Base-by-base conservation (phyloP, 2,329 filamentous ascomycete genomes). In the Botryotinia calthae region DNA sequence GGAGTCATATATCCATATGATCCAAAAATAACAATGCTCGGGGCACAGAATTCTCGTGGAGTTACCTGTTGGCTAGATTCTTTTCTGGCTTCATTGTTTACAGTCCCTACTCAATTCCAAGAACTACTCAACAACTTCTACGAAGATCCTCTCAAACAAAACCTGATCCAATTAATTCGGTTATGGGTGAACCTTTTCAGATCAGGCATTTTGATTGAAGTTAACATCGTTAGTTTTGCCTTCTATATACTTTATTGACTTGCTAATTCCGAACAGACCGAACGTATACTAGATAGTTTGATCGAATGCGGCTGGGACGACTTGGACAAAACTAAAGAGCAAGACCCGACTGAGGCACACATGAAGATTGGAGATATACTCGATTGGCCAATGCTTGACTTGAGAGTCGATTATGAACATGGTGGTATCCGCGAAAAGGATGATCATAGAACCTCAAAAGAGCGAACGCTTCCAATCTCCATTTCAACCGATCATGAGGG, bases 51-150 rank as follows among this genome's bases (percentile, higher is more conserved):
- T 80, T 87, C 94, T 65, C 87, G 91, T 62, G 89, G 88, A 65
- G 94, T 97, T 51, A 98, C 95, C n/a, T 99, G 96, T 84, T 98
- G 97, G 81, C 85, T 98, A 25, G 96, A 98, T 81, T 88, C 95
- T 0, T 84, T 98, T 34, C 87, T 99, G 1, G 98, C 98, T 81
- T 92, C 95, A 81, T 98, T 99, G 94, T 98, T 98, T 81, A 92
- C 93, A 42, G 28, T 91, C 93, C 74, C 86, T 98, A 54, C 91
- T 94, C 76, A 95, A 92, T 76, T 99, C 97, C 81, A 98, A 82
- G 93, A 92, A 66, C 97, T 98, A 86, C 86, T 98, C 48, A 95
- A 93, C 42, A 37, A 65, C 81, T 89, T 91, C 12, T 93, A 93
- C 75, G 87, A 90, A 40, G 92, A 96, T 74, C 89, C 93, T 75